These are phyloP conservation scores for Micractinium conductrix DNA, from an alignment of 139 green algal genomes.

Conservation along the genomic window DNA sequence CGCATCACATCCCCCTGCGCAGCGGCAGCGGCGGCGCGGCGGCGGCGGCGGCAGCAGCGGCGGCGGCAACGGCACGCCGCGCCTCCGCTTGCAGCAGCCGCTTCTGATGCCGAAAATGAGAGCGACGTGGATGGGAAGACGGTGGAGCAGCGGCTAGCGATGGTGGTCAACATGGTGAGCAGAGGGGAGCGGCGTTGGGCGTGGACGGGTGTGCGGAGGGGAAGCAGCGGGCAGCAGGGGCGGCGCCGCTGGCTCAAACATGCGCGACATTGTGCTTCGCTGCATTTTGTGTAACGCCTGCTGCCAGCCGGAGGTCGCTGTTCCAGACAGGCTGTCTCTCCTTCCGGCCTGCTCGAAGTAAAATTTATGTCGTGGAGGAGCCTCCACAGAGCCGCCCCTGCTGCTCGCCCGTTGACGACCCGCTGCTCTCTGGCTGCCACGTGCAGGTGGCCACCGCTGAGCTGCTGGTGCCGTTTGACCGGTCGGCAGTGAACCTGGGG, in stretches of 20 bases:
- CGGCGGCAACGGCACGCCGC: neutral
- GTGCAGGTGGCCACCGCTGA: conserved; percentile 1
- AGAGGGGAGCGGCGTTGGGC: too few relatives aligned
- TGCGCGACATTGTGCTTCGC: too few relatives aligned
- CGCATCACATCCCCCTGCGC: too few relatives aligned
- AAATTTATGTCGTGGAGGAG: too few relatives aligned
- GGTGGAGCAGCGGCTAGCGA: conserved; percentile 15
- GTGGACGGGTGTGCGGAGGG: neutral
- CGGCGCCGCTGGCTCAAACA: too few relatives aligned
- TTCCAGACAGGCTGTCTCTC: too few relatives aligned
- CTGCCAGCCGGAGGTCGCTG: neutral
- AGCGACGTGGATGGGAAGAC: conserved; percentile 25
- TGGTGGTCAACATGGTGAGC: conserved; percentile 21
- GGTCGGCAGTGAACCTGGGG: conserved; percentile 28
- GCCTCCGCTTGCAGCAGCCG: neutral
- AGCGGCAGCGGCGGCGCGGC: neutral
- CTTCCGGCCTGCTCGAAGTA: too few relatives aligned
- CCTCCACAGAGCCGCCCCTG: too few relatives aligned
- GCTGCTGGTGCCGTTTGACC: conserved; percentile 41
- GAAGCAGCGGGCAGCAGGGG: too few relatives aligned
- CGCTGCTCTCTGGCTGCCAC: neutral
- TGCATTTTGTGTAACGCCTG: neutral
- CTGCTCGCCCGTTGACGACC: too few relatives aligned
- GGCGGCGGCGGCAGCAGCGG: neutral
- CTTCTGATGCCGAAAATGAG: neutral